Base-by-base conservation (phyloP, 2,329 filamentous ascomycete genomes). In the Colletotrichum echinochloae region DNA sequence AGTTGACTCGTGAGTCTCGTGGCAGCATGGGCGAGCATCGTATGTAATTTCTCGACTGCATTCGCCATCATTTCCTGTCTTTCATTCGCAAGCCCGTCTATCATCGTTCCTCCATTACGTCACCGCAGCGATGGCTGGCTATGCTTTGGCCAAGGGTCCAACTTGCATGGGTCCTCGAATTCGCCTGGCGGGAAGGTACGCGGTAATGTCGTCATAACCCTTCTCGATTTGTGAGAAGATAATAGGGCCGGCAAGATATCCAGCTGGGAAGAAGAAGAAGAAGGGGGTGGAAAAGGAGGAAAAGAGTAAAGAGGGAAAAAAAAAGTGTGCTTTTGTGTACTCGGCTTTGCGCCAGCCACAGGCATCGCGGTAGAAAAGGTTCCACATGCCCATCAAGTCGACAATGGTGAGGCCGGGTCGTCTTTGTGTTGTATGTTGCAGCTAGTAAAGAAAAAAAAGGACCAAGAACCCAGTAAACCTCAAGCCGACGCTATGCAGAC, bases 401-500 rank as follows among this genome's bases (percentile, higher is more conserved):
- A 60, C 20, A 30, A 28, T 56, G 18, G 54, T 55, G 60, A 23
- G 44, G 30, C 60, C 44, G 51, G 48, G 28, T 51, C 46, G 33
- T 73, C 44, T 73, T 70, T 62, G 46, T 72, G 72, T 63, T 60
- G 54, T 54, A 54, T 64, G 62, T 66, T 66, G 68, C 66, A 54
- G 44, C 48, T 51, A 64, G 56, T 60, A 63, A 59, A 63, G 60
- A 35, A 63, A 62, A 35, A 60, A 59, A 65, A 54, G 26, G 65
- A 55, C 26, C 37, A 26, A 39, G 60, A 66, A 51, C 51, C 44
- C 33, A 60, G 54, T 39, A 48, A 70, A 26, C 68, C 65, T 66
- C 57, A 51, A 71, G n/a, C 72, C 72, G 68, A 67, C 72, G 72
- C 73, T 74, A 73, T 74, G 73, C 72, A 73, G 66, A 65, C 63